Conservation (phyloP, 345 rosid species). For the Diplotaxis tenuifolia region DNA sequence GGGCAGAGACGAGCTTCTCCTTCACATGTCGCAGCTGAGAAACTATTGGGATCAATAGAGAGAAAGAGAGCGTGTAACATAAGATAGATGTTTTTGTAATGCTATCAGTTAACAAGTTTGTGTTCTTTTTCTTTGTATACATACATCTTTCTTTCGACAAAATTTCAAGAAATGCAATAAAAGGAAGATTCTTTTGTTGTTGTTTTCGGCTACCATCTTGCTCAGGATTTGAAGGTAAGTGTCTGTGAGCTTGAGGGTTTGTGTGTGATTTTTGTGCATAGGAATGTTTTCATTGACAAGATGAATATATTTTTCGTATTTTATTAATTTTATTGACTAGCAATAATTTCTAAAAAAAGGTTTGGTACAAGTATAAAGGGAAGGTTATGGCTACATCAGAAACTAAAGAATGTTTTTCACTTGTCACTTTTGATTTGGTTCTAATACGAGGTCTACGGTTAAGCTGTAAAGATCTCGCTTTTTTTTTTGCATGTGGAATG, state of each 20-base stretch:
- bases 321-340: not conserved
- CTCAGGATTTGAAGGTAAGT: slow-evolving; percentile 5
- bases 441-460: not conserved
- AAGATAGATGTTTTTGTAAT: not conserved
- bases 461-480: not conserved
- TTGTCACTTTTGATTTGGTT: not conserved
- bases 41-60: slow-evolving; percentile 49
- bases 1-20: slow-evolving; percentile 91
- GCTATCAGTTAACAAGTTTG: slow-evolving; percentile 17
- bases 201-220: not conserved
- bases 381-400: not conserved
- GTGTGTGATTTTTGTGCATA: not conserved
- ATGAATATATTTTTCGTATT: not conserved
- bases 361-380: not conserved
- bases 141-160: not conserved
- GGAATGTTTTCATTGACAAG: not conserved
- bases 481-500: no score
- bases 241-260: not conserved
- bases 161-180: slow-evolving; percentile 4
- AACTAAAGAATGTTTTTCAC: not conserved
- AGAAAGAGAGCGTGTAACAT: not conserved
- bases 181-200: slow-evolving; percentile 39
- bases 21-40: slow-evolving; percentile 65
- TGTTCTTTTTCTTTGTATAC: not conserved
- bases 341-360: not conserved